Percentiles rank a stretch among this genome's conserved stretches.
Evolutionary conservation across 257 asterid genomes (phyloP).

Genomic region (Echium plantagineum): DNA sequence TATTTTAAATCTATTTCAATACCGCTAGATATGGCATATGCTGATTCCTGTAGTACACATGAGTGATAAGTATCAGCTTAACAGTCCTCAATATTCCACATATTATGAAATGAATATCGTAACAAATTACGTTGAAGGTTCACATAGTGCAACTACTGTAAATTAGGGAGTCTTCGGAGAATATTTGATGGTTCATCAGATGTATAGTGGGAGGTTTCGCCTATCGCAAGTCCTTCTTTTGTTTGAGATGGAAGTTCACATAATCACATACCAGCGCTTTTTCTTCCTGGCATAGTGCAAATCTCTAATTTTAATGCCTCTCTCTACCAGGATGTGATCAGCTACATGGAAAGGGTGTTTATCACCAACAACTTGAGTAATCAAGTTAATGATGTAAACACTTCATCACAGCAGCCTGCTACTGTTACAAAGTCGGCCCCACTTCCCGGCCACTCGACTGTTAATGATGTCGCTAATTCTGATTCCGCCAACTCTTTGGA

Average conservation of each 20-base stretch:
- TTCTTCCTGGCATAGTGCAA: neutral
- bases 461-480: constrained; percentile 38
- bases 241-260: neutral
- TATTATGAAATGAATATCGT: too few relatives aligned
- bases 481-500: constrained; percentile 39
- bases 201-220: too few relatives aligned
- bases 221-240: too few relatives aligned
- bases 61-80: neutral
- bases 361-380: constrained; percentile 36
- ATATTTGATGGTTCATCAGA: neutral
- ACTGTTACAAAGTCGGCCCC: constrained; percentile 38
- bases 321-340: constrained; percentile 69
- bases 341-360: constrained; percentile 77
- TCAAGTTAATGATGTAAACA: constrained; percentile 58
- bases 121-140: neutral
- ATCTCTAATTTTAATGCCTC: constrained; percentile 17
- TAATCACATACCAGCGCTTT: neutral
- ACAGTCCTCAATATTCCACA: neutral
- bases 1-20: neutral
- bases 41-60: neutral
- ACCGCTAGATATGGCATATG: neutral
- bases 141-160: neutral
- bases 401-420: constrained; percentile 34
- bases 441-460: constrained; percentile 28
- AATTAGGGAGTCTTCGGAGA: neutral